Conservation (phyloP, 23 red algal genomes). For the Gracilaria vermiculophylla region DNA sequence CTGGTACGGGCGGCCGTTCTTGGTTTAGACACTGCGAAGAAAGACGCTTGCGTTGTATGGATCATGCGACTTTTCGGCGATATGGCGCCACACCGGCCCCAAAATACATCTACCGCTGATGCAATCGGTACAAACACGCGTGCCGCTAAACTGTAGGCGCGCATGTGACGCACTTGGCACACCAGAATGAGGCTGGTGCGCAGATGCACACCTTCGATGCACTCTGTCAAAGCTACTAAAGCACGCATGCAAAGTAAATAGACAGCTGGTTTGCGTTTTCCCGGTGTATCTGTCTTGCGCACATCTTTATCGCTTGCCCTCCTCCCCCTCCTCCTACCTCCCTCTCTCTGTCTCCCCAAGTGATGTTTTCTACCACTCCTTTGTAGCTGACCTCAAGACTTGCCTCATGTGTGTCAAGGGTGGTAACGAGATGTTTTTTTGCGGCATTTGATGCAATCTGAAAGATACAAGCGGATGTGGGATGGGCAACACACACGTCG, state of each 20-base stretch:
- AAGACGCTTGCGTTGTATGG: conserved; percentile 25
- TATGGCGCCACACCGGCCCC: not conserved
- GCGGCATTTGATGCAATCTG: not conserved
- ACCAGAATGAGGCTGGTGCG: not conserved
- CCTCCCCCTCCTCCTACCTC: no score
- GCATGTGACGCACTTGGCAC: not conserved
- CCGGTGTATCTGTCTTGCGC: no score
- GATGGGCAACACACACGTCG: not conserved
- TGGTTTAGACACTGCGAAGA: conserved; percentile 22
- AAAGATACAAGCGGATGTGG: not conserved
- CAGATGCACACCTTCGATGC: not conserved
- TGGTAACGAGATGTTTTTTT: no score
- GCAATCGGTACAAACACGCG: not conserved
- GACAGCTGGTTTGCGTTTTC: not conserved
- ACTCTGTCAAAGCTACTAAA: not conserved
- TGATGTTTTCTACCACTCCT: no score
- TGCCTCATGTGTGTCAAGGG: no score
- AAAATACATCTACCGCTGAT: not conserved
- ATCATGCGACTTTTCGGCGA: conserved; percentile 24
- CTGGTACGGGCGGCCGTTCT: conserved; percentile 9
- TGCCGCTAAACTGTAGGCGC: not conserved
- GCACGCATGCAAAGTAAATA: not conserved
- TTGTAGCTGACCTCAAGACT: no score
- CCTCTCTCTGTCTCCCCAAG: no score
- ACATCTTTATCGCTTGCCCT: no score